Percentiles rank a stretch among this genome's conserved stretches.
Conservation (phyloP, 768 basidiomycete species). For the Lenzites betulinus region DNA sequence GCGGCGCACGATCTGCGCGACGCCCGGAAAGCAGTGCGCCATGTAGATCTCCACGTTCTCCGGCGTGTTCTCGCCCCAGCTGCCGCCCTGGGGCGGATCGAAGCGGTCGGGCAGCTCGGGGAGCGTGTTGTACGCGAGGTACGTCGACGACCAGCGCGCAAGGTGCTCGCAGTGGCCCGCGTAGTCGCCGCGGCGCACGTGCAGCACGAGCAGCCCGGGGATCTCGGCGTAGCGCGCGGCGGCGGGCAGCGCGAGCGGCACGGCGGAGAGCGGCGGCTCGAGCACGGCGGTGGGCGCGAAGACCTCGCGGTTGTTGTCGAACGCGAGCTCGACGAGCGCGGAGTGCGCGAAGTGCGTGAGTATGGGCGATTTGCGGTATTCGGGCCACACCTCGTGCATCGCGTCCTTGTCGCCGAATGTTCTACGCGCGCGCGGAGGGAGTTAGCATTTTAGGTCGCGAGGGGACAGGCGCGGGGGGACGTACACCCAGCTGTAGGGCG, state of each 20-base stretch:
- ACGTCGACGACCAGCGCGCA: slow-evolving; percentile 34
- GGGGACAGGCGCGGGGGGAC: neutral
- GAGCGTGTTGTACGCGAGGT: slow-evolving; percentile 46
- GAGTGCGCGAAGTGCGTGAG: slow-evolving; percentile 53
- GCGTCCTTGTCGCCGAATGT: slow-evolving; percentile 22
- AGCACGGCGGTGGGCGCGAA: slow-evolving; percentile 1
- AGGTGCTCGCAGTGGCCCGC: slow-evolving; percentile 44
- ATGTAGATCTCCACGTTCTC: slow-evolving; percentile 37
- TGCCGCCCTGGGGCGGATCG: neutral
- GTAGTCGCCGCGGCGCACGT: slow-evolving; percentile 55
- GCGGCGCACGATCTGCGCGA: slow-evolving; percentile 48
- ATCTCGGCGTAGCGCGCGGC: slow-evolving; percentile 28
- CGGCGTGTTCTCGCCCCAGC: slow-evolving; percentile 27
- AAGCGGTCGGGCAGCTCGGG: slow-evolving; percentile 42
- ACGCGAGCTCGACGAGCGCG: slow-evolving; percentile 47
- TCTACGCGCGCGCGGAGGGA: neutral
- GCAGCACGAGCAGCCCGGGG: slow-evolving; percentile 46
- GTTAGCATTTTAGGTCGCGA: neutral
- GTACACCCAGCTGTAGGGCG: neutral
- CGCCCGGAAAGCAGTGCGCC: slow-evolving; percentile 55
- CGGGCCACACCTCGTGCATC: slow-evolving; percentile 38
- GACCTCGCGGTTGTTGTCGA: slow-evolving; percentile 23
- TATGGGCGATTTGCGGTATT: slow-evolving; percentile 49
- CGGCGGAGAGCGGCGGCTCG: neutral
- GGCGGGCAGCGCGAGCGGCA: slow-evolving; percentile 5